phyloP scores from a whole-genome alignment of 345 rosid species.

The Camelina neglecta region DNA sequence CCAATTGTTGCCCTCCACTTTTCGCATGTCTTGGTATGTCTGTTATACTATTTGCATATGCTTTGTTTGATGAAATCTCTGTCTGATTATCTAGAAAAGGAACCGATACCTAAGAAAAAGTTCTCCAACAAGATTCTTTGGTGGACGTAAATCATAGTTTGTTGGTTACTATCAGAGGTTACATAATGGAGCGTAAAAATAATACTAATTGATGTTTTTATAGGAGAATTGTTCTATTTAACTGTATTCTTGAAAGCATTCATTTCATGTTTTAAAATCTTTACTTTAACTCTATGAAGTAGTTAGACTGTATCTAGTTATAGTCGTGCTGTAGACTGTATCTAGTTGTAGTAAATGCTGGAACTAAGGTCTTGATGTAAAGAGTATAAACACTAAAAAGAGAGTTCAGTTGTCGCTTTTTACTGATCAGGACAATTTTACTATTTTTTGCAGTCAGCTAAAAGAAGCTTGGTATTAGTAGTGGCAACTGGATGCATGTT shows the following conservation, averaged over 20 bases:
- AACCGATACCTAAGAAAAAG: conserved; percentile 8
- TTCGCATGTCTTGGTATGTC: conserved; percentile 86
- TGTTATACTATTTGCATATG: conserved; percentile 4
- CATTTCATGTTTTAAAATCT: conserved; percentile 11
- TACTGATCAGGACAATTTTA: conserved; percentile 26
- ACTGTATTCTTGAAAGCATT: conserved; percentile 25
- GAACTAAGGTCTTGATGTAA: conserved; percentile 21
- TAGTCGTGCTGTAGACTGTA: neutral
- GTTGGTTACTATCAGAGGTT: conserved; percentile 15
- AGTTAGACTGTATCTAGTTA: neutral
- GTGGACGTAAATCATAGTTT: conserved; percentile 1
- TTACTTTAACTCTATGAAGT: conserved; percentile 6
- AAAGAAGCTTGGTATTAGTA: conserved; percentile 85
- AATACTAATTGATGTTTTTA: neutral
- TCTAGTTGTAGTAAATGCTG: neutral
- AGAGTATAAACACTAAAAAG: conserved; percentile 9
- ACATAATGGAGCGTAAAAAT: conserved; percentile 26
- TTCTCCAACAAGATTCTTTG: conserved; percentile 2
- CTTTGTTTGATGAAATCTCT: conserved; percentile 7
- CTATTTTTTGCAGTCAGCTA: conserved; percentile 71
- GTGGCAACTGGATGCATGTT: conserved; percentile 90
- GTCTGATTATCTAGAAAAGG: neutral
- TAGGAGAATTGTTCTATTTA: neutral
- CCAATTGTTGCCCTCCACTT: conserved; percentile 94
- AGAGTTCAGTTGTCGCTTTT: conserved; percentile 21